Conservation (phyloP, 495 filamentous ascomycete genomes). For the Neohortaea acidophila region DNA sequence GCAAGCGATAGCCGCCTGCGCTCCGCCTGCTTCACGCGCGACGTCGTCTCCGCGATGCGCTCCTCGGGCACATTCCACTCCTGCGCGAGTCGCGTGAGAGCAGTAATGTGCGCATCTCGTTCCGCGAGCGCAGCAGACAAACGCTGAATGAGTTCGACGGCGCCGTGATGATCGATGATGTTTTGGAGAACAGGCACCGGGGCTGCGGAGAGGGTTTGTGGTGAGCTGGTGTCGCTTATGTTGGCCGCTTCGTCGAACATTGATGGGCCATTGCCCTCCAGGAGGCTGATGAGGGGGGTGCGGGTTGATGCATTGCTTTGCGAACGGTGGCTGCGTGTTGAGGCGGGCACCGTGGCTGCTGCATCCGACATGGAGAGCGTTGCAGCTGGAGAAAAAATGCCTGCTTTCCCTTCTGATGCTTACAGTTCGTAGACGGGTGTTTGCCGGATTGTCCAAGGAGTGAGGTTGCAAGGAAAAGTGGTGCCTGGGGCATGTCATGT, state of each 20-base stretch:
- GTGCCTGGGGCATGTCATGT: too few relatives aligned
- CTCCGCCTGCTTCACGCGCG: slow-evolving; percentile 8
- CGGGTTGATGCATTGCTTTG: too few relatives aligned
- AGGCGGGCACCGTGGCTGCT: too few relatives aligned
- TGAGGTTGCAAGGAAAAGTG: too few relatives aligned
- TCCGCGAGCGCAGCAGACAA: slow-evolving; percentile 12
- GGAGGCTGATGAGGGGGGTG: slow-evolving; percentile 9
- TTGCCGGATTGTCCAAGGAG: too few relatives aligned
- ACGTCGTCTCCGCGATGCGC: slow-evolving; percentile 8
- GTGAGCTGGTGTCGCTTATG: background rate
- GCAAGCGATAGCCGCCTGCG: slow-evolving; percentile 6
- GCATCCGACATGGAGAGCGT: too few relatives aligned
- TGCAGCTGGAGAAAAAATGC: too few relatives aligned
- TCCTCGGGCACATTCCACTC: slow-evolving; percentile 12
- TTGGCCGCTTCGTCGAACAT: slow-evolving; percentile 11
- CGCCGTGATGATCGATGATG: slow-evolving; percentile 11
- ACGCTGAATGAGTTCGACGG: slow-evolving; percentile 5
- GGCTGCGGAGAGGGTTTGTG: slow-evolving; percentile 11
- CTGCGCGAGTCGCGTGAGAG: slow-evolving; percentile 14
- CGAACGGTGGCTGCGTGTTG: too few relatives aligned
- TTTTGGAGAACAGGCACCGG: slow-evolving; percentile 3
- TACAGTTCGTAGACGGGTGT: too few relatives aligned
- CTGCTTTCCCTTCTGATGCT: too few relatives aligned
- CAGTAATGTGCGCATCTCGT: slow-evolving; percentile 17
- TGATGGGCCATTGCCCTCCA: slow-evolving; percentile 7